Evolutionary conservation across 306 rosid genomes (phyloP), one percentile per base, ranked within the genome.

Genomic region (Vigna reflexopilosa): DNA sequence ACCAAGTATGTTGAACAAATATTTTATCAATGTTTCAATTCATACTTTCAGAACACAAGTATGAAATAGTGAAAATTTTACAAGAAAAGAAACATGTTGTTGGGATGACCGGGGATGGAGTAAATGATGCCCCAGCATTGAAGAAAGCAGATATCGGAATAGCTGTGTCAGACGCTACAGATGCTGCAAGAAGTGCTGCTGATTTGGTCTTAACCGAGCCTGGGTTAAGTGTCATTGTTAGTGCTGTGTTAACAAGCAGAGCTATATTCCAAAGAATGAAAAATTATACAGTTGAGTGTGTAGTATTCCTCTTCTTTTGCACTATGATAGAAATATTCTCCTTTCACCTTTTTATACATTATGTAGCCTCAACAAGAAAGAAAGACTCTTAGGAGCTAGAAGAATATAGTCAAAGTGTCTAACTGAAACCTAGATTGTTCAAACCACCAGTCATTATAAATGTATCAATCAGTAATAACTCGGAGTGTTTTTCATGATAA

Each of bases 81-180:
- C 96, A 93, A 93, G 92, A 89, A 72, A 93, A 89, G 83, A 69
- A 90, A 67, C 97, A 93, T 66, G 87, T 93, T 32, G 93, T 93
- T 77, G 97, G 97, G 72, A 93, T 93, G 97, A 93, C 96, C 20
- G 96, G 97, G 73, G 97, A 93, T 75, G 97, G 97, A 24, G 97
- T 93, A 19, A 93, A 93, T 30, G 97, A 93, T 80, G 97, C 97
- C 9, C 97, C 97, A 5, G 97, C 97, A 73, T 77, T 93, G 77
- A 90, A 93, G 90, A 93, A 93, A 85, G 97, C 97, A 28, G 97
- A 93, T 70, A 93, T 93, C 75, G 97, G 97, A 80, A 93, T 90
- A 76, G 97, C 95, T 12, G 97, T 93, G 55, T 93, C 97, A 66
- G 97, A 93, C 87, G 48, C 96, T 65, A 93, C 97, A 67, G 97